phyloP scores from a whole-genome alignment of 2,329 filamentous ascomycete species.

The Penicillium sp. region DNA sequence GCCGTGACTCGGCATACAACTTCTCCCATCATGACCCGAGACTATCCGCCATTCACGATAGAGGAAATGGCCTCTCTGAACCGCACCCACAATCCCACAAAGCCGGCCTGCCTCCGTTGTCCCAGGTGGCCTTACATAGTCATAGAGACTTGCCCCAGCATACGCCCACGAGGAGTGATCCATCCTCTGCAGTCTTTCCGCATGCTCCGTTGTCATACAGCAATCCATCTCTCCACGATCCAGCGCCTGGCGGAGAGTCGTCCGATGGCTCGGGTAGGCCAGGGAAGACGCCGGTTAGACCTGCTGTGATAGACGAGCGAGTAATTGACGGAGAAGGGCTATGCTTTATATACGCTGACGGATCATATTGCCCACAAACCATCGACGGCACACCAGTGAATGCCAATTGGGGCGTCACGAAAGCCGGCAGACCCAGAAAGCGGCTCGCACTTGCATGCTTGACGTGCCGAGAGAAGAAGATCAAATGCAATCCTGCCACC shows the following conservation, averaged over 20 bases:
- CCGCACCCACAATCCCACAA: constrained; percentile 21
- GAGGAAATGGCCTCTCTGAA: constrained; percentile 20
- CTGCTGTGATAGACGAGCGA: constrained; percentile 44
- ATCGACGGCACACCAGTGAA: constrained; percentile 88
- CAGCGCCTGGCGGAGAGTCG: constrained; percentile 12
- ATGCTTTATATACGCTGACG: constrained; percentile 86
- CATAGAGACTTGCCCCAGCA: constrained; percentile 24
- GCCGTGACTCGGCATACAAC: constrained; percentile 20
- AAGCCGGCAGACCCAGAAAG: constrained; percentile 91
- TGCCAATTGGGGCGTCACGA: constrained; percentile 90
- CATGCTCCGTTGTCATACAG: constrained; percentile 21
- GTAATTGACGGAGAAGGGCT: constrained; percentile 71
- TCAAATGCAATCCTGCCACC: constrained; percentile 80
- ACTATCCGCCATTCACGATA: constrained; percentile 16
- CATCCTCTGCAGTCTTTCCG: constrained; percentile 20
- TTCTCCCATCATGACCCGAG: constrained; percentile 24
- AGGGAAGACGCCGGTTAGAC: constrained; percentile 23
- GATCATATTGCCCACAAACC: constrained; percentile 75
- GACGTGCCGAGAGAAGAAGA: constrained; percentile 94
- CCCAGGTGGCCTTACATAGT: constrained; percentile 31
- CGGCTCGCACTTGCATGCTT: constrained; percentile 88
- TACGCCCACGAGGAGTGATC: constrained; percentile 19
- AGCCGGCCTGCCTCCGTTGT: constrained; percentile 32
- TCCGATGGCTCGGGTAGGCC: constrained; percentile 16
- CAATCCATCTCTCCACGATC: constrained; percentile 17